Base-by-base conservation (phyloP, 2,329 filamentous ascomycete species). In the Graphilbum fragrans region DNA sequence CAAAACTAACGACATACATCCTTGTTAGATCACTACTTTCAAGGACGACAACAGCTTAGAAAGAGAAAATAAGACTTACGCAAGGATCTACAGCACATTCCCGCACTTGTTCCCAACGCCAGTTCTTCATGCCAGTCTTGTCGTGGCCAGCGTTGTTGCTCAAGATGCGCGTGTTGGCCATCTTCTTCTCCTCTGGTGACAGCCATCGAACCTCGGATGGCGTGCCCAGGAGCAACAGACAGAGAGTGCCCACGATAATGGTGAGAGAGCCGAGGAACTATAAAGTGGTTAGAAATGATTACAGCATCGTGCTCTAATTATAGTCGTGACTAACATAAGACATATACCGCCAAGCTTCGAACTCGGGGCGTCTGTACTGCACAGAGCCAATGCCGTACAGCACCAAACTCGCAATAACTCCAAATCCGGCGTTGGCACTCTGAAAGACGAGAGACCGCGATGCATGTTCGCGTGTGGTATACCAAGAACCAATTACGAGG, bases 131-230 rank as follows among this genome's bases (percentile, higher is more conserved):
- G 1, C 57, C 59, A 0, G 59, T 61, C 9, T 54, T 52, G 41
- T 62, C 58, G 38, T 62, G 53, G 2, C 59, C 59, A 3, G 57
- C 60, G 29, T 62, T 60, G 39, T 62, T 62, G 18, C 49, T 38
- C 38, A 53, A 49, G 42, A 63, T 61, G 1, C 60, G 55, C 3
- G 55, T 47, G n/a, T 56, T 56, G 5, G 58, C 59, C 50, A 62
- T 61, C 17, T 53, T 53, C 48, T 53, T 61, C 50, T 62, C 57
- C 41, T 57, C 55, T 5, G 52, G 41, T 3, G 54, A 53, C 21
- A 63, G 38, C 59, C 60, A 62, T 12, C 54, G 51, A 2, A 62
- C 59, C 39, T 63, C 59, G 2, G 58, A 60, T 2, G 59, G 60
- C 1, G 60, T 61, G 0, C 60, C 59, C 1, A 62, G 52, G 1